Conservation (phyloP, 2,329 filamentous ascomycete species). For the Hirsutella thompsonii region DNA sequence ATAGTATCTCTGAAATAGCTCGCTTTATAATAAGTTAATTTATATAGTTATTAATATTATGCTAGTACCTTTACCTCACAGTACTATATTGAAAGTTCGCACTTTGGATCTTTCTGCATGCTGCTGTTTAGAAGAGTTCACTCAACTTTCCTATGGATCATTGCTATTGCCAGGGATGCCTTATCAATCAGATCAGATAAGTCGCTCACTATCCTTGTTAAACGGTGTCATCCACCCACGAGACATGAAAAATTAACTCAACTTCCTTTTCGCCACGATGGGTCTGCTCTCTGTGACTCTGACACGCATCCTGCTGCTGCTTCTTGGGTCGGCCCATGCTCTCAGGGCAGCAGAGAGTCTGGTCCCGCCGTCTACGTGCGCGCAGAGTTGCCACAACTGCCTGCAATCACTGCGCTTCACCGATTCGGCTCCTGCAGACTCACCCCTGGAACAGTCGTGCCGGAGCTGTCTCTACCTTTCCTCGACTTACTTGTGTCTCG, state of each 20-base stretch:
- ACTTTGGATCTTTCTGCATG: no score
- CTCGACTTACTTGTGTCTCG: slow-evolving; percentile 3
- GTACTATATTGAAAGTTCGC: no score
- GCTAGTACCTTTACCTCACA: no score
- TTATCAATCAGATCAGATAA: background rate
- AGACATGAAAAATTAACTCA: background rate
- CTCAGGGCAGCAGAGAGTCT: background rate
- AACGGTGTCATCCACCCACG: background rate
- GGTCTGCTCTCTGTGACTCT: background rate
- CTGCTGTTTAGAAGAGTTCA: no score
- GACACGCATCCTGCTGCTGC: background rate
- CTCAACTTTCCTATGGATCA: no score
- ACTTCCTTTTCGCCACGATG: background rate
- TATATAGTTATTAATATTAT: no score
- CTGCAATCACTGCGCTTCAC: background rate
- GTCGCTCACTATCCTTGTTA: background rate
- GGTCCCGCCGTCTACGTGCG: background rate
- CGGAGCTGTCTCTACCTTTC: background rate
- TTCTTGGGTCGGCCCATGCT: background rate
- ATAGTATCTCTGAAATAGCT: no score
- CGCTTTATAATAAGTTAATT: no score
- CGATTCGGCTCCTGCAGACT: background rate
- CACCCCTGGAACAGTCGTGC: background rate
- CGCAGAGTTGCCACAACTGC: background rate
- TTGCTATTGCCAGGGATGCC: background rate